Evolutionary conservation across 495 filamentous ascomycete genomes (phyloP), one percentile per base, ranked within the genome.

Genomic region (Aspergillus baeticus): DNA sequence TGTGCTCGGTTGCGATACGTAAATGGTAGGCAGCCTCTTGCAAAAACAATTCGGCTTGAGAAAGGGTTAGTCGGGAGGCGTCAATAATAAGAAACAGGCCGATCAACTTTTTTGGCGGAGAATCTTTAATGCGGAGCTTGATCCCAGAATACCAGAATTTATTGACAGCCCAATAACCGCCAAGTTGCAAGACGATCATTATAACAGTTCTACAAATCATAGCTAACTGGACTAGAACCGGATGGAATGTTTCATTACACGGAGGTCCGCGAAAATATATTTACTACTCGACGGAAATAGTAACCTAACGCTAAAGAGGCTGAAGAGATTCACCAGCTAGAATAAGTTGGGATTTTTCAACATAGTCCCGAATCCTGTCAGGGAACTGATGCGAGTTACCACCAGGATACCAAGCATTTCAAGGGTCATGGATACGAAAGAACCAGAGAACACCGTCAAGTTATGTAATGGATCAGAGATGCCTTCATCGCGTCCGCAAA

Each of bases 401-500:
- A 45, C 14, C 8, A 8, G 10, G n/a, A 18, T 15, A 22, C 26
- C 21, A 43, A 35, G 34, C 53, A 60, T 51, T 22, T 63, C 60
- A 44, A 62, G 58, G 58, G 42, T 60, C 58, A 54, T 59, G 31
- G 21, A 42, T n/a, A 22, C 15, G 10, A 17, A 21, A 13, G 21
- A 11, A 34, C 17, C 20, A 15, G 35, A 6, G 54, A 58, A 77
- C 75, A 76, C 75, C 75, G 53, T 65, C 75, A 78, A 78, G 75
- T 70, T 62, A 60, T 68, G 45, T 63, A 43, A 63, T 43, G 67
- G 72, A 58, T 98, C 94, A 98, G 94, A 98, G 91, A 91, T 96
- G 90, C 91, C 87, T 83, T 88, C 81, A 86, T 89, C 82, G 92
- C 95, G 93, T 96, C 88, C 92, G 91, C 89, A 65, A 77, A 79